A percentile compares a stretch with the other conserved stretches of the same genome.
Conservation (phyloP, 257 asterid species). For the Nemophila menziesii region DNA sequence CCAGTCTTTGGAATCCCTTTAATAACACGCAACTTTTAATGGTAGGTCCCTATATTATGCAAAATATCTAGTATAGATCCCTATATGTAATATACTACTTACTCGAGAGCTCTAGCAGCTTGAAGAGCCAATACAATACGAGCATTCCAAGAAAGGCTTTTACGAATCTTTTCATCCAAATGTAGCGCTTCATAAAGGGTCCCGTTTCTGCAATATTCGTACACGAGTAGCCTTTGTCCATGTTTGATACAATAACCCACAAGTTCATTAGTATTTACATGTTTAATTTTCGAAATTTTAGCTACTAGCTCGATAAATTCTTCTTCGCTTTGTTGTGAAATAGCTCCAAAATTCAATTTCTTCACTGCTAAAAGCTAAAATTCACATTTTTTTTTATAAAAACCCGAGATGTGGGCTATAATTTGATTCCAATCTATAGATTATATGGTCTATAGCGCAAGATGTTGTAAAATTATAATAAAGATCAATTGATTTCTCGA, state of each 20-base stretch:
- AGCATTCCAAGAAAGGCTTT: constrained; percentile 71
- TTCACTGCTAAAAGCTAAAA: constrained; percentile 69
- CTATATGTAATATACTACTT: constrained; percentile 23
- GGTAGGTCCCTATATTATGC: too few relatives aligned
- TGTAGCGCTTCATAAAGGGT: constrained; percentile 77
- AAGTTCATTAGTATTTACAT: constrained; percentile 51
- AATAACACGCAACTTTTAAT: too few relatives aligned
- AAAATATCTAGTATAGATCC: too few relatives aligned
- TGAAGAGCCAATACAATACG: constrained; percentile 77
- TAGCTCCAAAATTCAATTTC: constrained; percentile 47
- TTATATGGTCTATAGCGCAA: too few relatives aligned
- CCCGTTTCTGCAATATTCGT: constrained; percentile 56
- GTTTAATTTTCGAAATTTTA: constrained; percentile 45
- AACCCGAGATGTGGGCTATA: too few relatives aligned
- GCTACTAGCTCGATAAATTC: constrained; percentile 69
- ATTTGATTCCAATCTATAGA: too few relatives aligned
- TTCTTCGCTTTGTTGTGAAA: constrained; percentile 39
- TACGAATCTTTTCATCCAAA: constrained; percentile 48
- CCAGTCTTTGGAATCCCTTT: too few relatives aligned
- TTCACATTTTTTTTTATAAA: too few relatives aligned
- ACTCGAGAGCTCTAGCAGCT: constrained; percentile 92
- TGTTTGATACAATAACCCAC: constrained; percentile 81
- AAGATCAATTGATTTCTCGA: too few relatives aligned
- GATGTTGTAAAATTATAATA: too few relatives aligned
- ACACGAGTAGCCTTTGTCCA: constrained; percentile 67